Percentiles rank a stretch among this genome's conserved stretches.
Conservation (phyloP, 352 stramenopile species). For the Globisporangium polare region DNA sequence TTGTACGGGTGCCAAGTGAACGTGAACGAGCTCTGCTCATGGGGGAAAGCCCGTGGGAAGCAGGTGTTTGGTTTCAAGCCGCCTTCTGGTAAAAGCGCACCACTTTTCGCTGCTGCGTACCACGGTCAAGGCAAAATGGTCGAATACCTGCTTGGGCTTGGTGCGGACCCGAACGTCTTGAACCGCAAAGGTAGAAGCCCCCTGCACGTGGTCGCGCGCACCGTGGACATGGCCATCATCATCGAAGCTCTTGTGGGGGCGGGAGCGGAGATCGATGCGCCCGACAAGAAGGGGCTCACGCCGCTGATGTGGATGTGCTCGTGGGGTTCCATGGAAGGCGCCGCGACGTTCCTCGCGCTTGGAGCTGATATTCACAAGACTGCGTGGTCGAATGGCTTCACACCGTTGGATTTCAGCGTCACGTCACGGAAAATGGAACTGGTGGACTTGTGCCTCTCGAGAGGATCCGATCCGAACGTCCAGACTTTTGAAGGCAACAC, state of each 20-base stretch:
- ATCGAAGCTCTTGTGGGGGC: slow-evolving; percentile 56
- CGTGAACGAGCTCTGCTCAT: slow-evolving; percentile 62
- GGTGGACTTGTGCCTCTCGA: slow-evolving; percentile 67
- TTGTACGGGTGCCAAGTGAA: slow-evolving; percentile 48
- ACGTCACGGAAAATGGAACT: slow-evolving; percentile 34
- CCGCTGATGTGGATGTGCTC: slow-evolving; percentile 76
- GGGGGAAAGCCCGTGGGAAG: slow-evolving; percentile 66
- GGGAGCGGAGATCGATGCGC: slow-evolving; percentile 54
- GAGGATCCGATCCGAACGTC: slow-evolving; percentile 59
- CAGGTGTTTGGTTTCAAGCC: slow-evolving; percentile 70
- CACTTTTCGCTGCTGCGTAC: slow-evolving; percentile 61
- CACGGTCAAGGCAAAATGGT: slow-evolving; percentile 61
- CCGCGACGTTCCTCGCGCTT: slow-evolving; percentile 61
- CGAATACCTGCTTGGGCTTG: slow-evolving; percentile 51
- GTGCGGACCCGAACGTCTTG: slow-evolving; percentile 49
- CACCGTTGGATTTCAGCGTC: slow-evolving; percentile 61
- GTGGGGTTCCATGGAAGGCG: slow-evolving; percentile 57
- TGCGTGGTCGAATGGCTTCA: slow-evolving; percentile 77
- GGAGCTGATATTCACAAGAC: slow-evolving; percentile 57
- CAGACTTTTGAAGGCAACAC: slow-evolving; percentile 61
- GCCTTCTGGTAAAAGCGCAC: slow-evolving; percentile 41
- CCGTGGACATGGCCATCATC: slow-evolving; percentile 54
- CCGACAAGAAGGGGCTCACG: slow-evolving; percentile 66
- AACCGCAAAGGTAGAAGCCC: slow-evolving; percentile 58
- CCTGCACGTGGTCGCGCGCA: slow-evolving; percentile 59